Evolutionary conservation across 441 rosid species (phyloP).

Genomic region (Brassica balearica): DNA sequence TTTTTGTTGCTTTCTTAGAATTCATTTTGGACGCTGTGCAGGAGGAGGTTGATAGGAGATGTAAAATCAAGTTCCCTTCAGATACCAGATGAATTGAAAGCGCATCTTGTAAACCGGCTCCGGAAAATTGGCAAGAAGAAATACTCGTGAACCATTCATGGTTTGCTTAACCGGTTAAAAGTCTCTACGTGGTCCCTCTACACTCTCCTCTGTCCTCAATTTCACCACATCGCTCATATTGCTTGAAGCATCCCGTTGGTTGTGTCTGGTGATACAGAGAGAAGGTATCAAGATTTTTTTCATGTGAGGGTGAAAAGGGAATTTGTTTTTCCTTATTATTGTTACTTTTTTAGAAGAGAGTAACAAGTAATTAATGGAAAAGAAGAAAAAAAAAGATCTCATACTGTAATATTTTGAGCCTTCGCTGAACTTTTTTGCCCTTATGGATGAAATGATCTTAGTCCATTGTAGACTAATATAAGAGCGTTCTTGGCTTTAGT

Average conservation of each 20-base stretch:
- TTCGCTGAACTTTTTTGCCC: not conserved
- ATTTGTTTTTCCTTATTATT: conserved; percentile 7
- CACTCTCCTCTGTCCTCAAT: not conserved
- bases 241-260: not conserved
- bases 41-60: conserved; percentile 73
- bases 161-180: conserved; percentile 25
- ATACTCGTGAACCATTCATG: conserved; percentile 17
- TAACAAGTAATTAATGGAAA: conserved; percentile 32
- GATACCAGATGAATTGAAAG: conserved; percentile 77
- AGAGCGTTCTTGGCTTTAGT: not conserved
- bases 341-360: conserved; percentile 44
- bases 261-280: not conserved
- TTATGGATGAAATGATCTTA: not conserved
- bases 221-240: not conserved
- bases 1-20: not conserved
- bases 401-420: conserved; percentile 34
- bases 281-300: conserved; percentile 8
- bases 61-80: conserved; percentile 61
- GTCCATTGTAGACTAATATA: not conserved
- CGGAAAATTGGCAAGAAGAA: conserved; percentile 50
- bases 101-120: conserved; percentile 59
- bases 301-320: conserved; percentile 19
- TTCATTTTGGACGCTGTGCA: conserved; percentile 42
- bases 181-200: conserved; percentile 1
- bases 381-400: not conserved